Evolutionary conservation across 331 rosid species (phyloP), one percentile per base, ranked within the genome.

Genomic region (Acacia concinna): DNA sequence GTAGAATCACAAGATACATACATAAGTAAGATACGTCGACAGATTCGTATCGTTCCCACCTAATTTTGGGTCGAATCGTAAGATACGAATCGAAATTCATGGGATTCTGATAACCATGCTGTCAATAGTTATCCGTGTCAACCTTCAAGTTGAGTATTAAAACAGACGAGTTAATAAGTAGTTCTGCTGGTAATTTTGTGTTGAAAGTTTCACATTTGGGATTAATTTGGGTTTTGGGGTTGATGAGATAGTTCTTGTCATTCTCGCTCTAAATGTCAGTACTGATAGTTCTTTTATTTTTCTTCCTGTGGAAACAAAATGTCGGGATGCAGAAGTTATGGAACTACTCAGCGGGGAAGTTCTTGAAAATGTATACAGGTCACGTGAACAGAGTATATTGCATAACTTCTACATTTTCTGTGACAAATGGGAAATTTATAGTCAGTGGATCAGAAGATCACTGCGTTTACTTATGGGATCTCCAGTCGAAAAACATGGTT

Each of bases 371-470:
- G 30, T 93, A 91, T 70, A 35, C 88, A 0, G 94, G 99, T 18
- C 99, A 95, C 74, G 75, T 74, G 78, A 95, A 91, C 81, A 81
- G 68, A 43, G 85, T 73, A 25, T 87, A 87, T 84, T 95, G 99
- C 88, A 59, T 95, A 67, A 86, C 95, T 57, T 85, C 97, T 35
- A 91, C 98, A 37, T 95, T 91, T 84, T 93, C 98, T 31, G 97
- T 93, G 78, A 95, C 99, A 51, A 89, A 90, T 66, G 99, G 96
- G 57, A 93, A 79, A 83, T 95, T 91, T 78, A 91, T 95, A 52
- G 97, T 95, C 1, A 85, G 99, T 40, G 99, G 99, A 63, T 95
- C 98, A 27, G 98, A 95, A 89, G 99, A 95, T 81, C 71, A 78
- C 13, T 87, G 99, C 44, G 86, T 95, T 37, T 95, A 93, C 79